Conservation (phyloP, 352 stramenopile genomes). For the Saprolegnia parasitica region DNA sequence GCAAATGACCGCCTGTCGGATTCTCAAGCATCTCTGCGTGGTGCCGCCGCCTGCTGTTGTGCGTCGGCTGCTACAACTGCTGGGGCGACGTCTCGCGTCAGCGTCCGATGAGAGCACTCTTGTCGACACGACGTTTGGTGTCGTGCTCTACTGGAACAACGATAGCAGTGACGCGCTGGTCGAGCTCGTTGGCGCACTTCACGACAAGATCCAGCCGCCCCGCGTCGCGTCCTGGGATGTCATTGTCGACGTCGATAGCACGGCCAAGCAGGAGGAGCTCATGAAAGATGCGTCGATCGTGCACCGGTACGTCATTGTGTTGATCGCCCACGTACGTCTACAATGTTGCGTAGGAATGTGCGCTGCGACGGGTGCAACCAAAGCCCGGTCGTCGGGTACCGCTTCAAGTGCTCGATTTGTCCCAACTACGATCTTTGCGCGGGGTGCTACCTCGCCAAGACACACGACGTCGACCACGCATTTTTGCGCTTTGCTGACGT, state of each 20-base stretch:
- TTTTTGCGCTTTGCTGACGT: constrained; percentile 57
- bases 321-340: not conserved
- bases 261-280: constrained; percentile 31
- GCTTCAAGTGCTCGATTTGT: constrained; percentile 74
- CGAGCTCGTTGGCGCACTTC: constrained; percentile 42
- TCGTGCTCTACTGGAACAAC: constrained; percentile 12
- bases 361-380: constrained; percentile 74
- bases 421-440: constrained; percentile 73
- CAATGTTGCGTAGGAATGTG: constrained; percentile 47
- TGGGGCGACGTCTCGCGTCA: not conserved
- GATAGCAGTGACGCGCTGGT: not conserved
- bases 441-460: constrained; percentile 57
- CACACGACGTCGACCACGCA: constrained; percentile 56
- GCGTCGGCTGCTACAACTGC: constrained; percentile 1
- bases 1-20: not conserved
- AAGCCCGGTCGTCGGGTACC: constrained; percentile 56
- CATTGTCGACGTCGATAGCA: constrained; percentile 31
- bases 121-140: not conserved
- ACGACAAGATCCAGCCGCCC: constrained; percentile 36
- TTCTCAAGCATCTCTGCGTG: not conserved
- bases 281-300: constrained; percentile 28
- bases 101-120: not conserved
- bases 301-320: constrained; percentile 11
- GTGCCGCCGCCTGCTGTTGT: not conserved
- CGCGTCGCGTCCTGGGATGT: constrained; percentile 40